Evolutionary conservation across 2,329 filamentous ascomycete genomes (phyloP), one percentile per base, ranked within the genome.

Genomic region (Thielaviopsis populi): DNA sequence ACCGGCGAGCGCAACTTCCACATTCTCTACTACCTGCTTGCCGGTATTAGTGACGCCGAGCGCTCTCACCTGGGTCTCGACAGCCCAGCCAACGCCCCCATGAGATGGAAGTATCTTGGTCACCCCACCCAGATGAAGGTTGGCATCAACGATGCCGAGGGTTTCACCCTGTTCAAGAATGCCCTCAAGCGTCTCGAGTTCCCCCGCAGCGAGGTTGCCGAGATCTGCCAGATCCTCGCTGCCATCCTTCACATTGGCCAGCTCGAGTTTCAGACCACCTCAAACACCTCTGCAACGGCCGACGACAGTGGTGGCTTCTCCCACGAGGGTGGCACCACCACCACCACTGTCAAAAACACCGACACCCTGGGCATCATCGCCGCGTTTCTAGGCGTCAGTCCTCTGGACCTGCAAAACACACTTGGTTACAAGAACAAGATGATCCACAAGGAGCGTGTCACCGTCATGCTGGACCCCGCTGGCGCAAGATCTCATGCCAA

Each of bases 1-100:
- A 96, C 94, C 0, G 94, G 94, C 69, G 94, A 99, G 76, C 87
- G 94, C 54, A 97, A 94, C 73, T 97, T 96, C 73, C 94, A 99
- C 74, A 83, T 95, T 30, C 79, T 99, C 8, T 99, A 99, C 77
- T 99, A 99, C 73, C 83, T 99, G 3, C 78, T 99, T 37, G 88
- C 92, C 0, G 94, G 94, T 64, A 97, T 94, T 13, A 96, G 91
- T 70, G 80, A 84, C 2, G 89, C 90, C 2, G 94, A 99, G 73
- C 96, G 92, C 78, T 74, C 86, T 13, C 94, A 99, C 79, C 77
- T 99, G 3, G 81, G 83, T 13, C 77, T 85, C 24, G 81, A 85
- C 33, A 75, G 77, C 24, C 73, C 78, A 2, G 72, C 76, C 5
- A 75, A 74, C 5, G 72, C 78, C 3, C 83, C 86, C 70, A 95